Conservation (phyloP, 73 alveolate species). For the Tetrahymena thermophila region DNA sequence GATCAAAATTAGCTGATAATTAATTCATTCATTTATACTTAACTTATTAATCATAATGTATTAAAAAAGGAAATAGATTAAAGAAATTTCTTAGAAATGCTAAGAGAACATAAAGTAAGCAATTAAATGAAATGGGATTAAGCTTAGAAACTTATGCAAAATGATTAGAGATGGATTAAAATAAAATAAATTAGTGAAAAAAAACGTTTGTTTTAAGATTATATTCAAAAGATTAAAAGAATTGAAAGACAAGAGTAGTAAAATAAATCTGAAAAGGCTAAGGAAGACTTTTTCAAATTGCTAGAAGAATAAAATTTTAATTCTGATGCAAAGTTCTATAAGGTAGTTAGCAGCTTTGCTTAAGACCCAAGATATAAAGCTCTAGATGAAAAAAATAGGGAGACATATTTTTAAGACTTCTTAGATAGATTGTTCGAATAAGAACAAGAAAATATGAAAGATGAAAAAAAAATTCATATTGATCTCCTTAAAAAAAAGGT, state of each 20-base stretch:
- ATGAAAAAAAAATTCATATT: background rate
- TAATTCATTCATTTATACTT: background rate
- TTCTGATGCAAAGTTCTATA: background rate
- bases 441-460: background rate
- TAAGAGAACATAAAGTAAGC: background rate
- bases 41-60: background rate
- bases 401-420: background rate
- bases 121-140: background rate
- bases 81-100: background rate
- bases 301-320: background rate
- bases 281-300: background rate
- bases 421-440: background rate
- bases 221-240: background rate
- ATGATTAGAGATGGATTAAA: background rate
- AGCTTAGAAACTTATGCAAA: background rate
- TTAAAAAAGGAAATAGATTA: background rate
- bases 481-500: background rate
- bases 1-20: no score
- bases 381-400: background rate
- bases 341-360: background rate
- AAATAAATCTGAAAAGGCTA: background rate
- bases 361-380: background rate
- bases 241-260: background rate
- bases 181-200: background rate
- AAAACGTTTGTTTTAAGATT: background rate